Percentiles rank a stretch among this genome's conserved stretches.
Evolutionary conservation across 164 flowering plant genomes (phyloP).

Genomic region (Pachysandra terminalis): DNA sequence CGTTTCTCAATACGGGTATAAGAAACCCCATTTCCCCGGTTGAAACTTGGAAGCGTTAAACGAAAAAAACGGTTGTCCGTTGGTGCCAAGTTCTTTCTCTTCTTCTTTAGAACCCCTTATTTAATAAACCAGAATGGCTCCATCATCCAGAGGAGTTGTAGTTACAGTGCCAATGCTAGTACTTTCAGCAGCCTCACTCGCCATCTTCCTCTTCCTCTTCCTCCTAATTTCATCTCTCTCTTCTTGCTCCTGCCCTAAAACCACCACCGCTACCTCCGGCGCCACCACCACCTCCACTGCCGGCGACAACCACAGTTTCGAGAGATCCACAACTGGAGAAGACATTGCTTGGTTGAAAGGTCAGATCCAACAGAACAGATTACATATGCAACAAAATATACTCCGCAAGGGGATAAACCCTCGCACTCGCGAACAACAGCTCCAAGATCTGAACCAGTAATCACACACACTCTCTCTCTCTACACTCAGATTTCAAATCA

Average conservation of each 20-base stretch:
- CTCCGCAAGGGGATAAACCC: conserved; percentile 10
- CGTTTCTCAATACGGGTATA: no score
- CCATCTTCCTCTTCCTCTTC: conserved; percentile 22
- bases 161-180: background rate
- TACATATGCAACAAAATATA: background rate
- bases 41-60: no score
- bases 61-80: no score
- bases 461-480: background rate
- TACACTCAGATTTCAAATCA: background rate
- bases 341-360: background rate
- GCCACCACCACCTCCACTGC: background rate
- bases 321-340: background rate
- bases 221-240: conserved; percentile 40
- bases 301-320: background rate
- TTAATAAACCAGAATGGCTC: background rate
- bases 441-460: conserved; percentile 1
- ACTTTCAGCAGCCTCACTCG: background rate
- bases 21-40: no score
- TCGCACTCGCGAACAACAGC: conserved; percentile 9
- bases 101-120: no score
- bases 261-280: background rate
- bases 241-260: background rate
- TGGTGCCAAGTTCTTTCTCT: no score
- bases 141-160: background rate
- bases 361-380: conserved; percentile 1